A percentile compares a stretch with the other conserved stretches of the same genome.
Conservation (phyloP, 2,329 filamentous ascomycete species). For the Drechslerella dactyloides region DNA sequence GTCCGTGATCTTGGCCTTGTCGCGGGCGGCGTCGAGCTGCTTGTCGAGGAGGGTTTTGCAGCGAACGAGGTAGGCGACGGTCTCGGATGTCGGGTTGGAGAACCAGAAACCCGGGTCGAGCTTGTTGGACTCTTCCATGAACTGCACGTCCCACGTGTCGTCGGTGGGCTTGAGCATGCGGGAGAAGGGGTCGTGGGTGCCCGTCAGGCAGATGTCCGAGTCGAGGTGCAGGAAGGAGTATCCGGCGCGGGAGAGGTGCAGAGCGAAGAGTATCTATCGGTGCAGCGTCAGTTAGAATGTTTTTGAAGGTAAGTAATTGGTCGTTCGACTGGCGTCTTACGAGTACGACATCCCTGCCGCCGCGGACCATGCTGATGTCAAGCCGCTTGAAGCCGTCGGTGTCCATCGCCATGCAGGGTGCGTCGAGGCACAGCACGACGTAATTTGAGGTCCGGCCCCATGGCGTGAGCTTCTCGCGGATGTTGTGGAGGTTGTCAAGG, state of each 20-base stretch:
- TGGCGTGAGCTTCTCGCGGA: slow-evolving; percentile 31
- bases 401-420: slow-evolving; percentile 35
- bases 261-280: slow-evolving; percentile 38
- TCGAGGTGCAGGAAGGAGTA: slow-evolving; percentile 44
- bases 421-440: slow-evolving; percentile 42
- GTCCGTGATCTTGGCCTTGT: slow-evolving; percentile 6
- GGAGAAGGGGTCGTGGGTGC: slow-evolving; percentile 37
- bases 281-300: background rate
- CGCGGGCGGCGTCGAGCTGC: slow-evolving; percentile 17
- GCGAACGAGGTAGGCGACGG: slow-evolving; percentile 18
- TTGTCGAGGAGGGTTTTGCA: slow-evolving; percentile 13
- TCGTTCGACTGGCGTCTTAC: slow-evolving; percentile 7
- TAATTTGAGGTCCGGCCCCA: slow-evolving; percentile 46
- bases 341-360: slow-evolving; percentile 25
- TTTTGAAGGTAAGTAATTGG: background rate
- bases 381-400: slow-evolving; percentile 32
- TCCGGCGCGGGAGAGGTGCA: slow-evolving; percentile 20
- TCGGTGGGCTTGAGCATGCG: slow-evolving; percentile 25
- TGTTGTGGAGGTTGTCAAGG: slow-evolving; percentile 46
- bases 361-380: slow-evolving; percentile 45
- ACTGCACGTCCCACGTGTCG: slow-evolving; percentile 44
- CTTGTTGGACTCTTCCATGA: slow-evolving; percentile 44
- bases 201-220: slow-evolving; percentile 44
- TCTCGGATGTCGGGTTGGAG: slow-evolving; percentile 29
- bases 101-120: slow-evolving; percentile 46